Conservation (phyloP, 176 grass and related monocot species). For the Luzula sylvatica region DNA sequence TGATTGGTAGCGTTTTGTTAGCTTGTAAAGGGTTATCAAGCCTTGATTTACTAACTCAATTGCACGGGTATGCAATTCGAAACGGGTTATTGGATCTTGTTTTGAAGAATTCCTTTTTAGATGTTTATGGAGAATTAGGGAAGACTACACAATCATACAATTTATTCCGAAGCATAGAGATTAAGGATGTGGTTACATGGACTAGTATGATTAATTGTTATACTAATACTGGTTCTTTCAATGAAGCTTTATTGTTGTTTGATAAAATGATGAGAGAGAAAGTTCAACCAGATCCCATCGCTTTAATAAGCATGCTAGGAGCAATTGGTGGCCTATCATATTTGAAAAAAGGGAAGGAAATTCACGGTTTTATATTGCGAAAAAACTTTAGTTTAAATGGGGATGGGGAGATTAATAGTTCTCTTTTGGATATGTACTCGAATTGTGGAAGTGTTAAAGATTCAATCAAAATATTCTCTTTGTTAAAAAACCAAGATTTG, state of each 20-base stretch:
- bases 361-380: conserved; percentile 74
- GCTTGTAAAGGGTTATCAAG: conserved; percentile 40
- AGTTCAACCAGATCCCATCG: conserved; percentile 55
- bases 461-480: conserved; percentile 38
- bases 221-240: conserved; percentile 23
- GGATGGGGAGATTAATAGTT: conserved; percentile 38
- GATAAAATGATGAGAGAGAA: conserved; percentile 36
- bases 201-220: conserved; percentile 77
- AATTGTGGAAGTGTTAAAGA: conserved; percentile 50
- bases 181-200: conserved; percentile 73
- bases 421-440: conserved; percentile 81
- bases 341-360: conserved; percentile 65
- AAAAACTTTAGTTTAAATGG: conserved; percentile 32
- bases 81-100: conserved; percentile 58
- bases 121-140: conserved; percentile 55
- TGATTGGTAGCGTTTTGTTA: conserved; percentile 75
- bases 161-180: conserved; percentile 48
- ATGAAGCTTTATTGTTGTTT: conserved; percentile 65
- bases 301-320: conserved; percentile 48
- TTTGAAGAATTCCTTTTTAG: conserved; percentile 53
- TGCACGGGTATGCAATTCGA: conserved; percentile 62
- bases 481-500: conserved; percentile 33
- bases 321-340: conserved; percentile 47
- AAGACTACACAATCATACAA: conserved; percentile 23
- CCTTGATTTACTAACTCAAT: conserved; percentile 39